Evolutionary conservation across 148 eudicot genomes (phyloP), one percentile per base, ranked within the genome.

Genomic region (Diospyros kaki): DNA sequence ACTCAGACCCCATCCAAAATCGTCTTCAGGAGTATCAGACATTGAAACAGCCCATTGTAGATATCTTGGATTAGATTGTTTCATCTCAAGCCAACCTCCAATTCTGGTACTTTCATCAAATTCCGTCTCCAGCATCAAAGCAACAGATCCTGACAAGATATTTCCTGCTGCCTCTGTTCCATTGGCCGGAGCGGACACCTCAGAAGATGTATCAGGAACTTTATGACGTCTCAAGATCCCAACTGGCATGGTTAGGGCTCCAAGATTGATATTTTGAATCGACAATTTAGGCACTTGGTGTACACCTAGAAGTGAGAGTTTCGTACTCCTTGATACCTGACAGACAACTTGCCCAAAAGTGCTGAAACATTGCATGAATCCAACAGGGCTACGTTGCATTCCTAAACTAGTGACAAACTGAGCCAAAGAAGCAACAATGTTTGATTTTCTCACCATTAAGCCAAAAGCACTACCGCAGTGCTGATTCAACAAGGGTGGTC

Each of bases 1-100:
- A 70, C 86, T 88, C 74, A 92, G 79, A 71, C 98, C 98, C 97
- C 98, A 95, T 15, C 98, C 98, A 63, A 92, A 73, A 66, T 89
- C 97, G 51, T 92, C 91, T 75, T 89, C 96, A 6, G 96, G 97
- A 9, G 83, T 77, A 82, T 92, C 96, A 55, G 84, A 79, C 83
- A 92, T 79, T 68, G 91, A 76, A 73, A 89, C 80, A 46, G 96
- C 89, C 98, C 98, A 95, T 58, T 90, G 85, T 41, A 88, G 70
- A 75, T 74, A 53, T 58, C 84, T 81, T 9, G 88, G 88, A 70
- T 82, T 76, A 6, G 80, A 77, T 54, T 71, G 86, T 81, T 79
- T 77, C 82, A 83, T 80, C 86, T 92, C 93, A 17, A 90, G 51
- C 97, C 98, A 95, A 39, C 97, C 97, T 73, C 85, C 85, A 39